Percentiles rank a stretch among this genome's conserved stretches.
Conservation (phyloP, 2,329 filamentous ascomycete genomes). For the Ambrosiella beaveri region DNA sequence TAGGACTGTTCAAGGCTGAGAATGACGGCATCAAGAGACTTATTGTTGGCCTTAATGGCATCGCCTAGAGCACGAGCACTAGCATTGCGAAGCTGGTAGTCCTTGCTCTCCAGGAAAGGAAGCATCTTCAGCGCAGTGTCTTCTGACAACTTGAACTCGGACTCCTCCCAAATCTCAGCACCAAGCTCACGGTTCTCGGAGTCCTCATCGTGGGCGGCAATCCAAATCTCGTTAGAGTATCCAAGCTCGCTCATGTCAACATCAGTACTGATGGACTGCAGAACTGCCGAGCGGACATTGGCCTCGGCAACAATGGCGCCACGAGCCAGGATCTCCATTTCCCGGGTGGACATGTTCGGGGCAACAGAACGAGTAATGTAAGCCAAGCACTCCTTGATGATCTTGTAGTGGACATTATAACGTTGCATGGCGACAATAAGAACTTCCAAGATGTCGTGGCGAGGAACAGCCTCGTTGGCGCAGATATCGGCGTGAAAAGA, state of each 20-base stretch:
- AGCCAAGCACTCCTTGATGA: slow-evolving; percentile 79
- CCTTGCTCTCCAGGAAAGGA: slow-evolving; percentile 62
- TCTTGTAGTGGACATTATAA: slow-evolving; percentile 86
- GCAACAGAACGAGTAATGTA: slow-evolving; percentile 75
- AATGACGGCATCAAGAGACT: slow-evolving; percentile 45
- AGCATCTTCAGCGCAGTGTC: slow-evolving; percentile 51
- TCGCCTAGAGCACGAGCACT: slow-evolving; percentile 69
- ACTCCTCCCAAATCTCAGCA: slow-evolving; percentile 87
- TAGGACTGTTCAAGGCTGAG: slow-evolving; percentile 54
- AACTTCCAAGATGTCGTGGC: slow-evolving; percentile 51
- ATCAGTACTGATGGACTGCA: slow-evolving; percentile 82
- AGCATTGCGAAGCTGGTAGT: slow-evolving; percentile 66
- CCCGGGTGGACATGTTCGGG: slow-evolving; percentile 55
- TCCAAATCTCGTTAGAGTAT: slow-evolving; percentile 82
- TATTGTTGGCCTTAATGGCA: slow-evolving; percentile 43
- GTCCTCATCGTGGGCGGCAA: slow-evolving; percentile 80
- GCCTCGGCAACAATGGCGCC: slow-evolving; percentile 65
- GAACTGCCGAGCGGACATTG: slow-evolving; percentile 63
- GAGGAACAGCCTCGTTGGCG: slow-evolving; percentile 56
- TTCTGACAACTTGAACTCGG: slow-evolving; percentile 52
- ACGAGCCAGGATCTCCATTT: slow-evolving; percentile 59
- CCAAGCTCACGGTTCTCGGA: slow-evolving; percentile 74
- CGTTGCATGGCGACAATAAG: slow-evolving; percentile 71
- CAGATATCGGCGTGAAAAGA: slow-evolving; percentile 75
- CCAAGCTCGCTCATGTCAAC: slow-evolving; percentile 77